These are phyloP conservation scores for Elsinoe fawcettii DNA, from an alignment of 2,329 filamentous ascomycete genomes.

Conservation along the genomic window DNA sequence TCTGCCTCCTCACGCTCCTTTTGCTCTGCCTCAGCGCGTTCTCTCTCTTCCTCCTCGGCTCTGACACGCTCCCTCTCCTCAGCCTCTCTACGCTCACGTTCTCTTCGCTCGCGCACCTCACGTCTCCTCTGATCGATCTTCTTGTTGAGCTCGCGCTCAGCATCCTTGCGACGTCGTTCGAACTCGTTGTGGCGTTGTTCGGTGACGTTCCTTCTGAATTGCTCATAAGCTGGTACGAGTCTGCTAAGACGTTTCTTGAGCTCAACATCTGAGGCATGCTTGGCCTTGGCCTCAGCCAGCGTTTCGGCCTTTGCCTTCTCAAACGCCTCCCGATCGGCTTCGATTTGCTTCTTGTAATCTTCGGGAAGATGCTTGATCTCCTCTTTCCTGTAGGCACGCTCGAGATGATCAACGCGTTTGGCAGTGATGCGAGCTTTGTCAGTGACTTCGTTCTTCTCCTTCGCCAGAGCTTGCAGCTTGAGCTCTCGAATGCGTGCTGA, in stretches of 20 bases:
- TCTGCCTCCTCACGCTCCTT: conserved; percentile 72
- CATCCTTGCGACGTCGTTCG: conserved; percentile 83
- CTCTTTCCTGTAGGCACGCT: conserved; percentile 93
- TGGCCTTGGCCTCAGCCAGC: conserved; percentile 69
- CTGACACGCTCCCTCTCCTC: conserved; percentile 75
- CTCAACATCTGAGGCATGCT: conserved; percentile 86
- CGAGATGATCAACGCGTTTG: conserved; percentile 93
- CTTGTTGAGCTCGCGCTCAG: conserved; percentile 86
- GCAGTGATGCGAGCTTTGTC: conserved; percentile 85
- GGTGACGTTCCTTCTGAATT: conserved; percentile 72
- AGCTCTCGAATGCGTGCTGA: conserved; percentile 70
- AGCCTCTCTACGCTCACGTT: conserved; percentile 72
- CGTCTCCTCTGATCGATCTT: conserved; percentile 82
- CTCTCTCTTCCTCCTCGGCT: conserved; percentile 79
- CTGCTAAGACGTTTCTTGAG: conserved; percentile 87
- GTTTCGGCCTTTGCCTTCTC: conserved; percentile 71
- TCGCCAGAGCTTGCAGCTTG: conserved; percentile 91
- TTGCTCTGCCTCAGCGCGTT: conserved; percentile 75
- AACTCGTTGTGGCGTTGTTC: conserved; percentile 90
- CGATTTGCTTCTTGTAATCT: conserved; percentile 77
- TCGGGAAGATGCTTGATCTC: conserved; percentile 83
- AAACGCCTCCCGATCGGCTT: conserved; percentile 70
- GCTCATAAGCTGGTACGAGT: conserved; percentile 75
- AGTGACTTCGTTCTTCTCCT: conserved; percentile 93
- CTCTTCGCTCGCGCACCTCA: conserved; percentile 75